Evolutionary conservation across 805 yeast species (phyloP).

Genomic region (Blastobotrys peoriensis): DNA sequence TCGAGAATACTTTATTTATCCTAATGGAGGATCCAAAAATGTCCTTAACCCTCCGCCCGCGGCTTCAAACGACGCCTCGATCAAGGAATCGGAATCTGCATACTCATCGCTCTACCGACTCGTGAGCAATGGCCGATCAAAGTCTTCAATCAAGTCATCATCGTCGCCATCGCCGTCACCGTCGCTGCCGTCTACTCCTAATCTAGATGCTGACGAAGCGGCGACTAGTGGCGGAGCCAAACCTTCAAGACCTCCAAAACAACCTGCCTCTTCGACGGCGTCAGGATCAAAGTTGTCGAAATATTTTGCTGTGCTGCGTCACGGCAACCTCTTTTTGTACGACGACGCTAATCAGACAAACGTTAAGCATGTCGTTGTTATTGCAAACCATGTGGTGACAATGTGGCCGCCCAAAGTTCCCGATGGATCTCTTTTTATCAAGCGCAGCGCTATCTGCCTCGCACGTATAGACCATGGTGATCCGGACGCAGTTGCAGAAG

Average conservation of each 20-base stretch:
- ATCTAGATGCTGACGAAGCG: not conserved
- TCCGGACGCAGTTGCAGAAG: constrained; percentile 20
- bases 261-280: constrained; percentile 11
- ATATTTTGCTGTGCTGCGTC: constrained; percentile 52
- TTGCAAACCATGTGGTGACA: constrained; percentile 62
- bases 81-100: constrained; percentile 45
- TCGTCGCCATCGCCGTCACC: not conserved
- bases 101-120: constrained; percentile 56
- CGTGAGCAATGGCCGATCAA: constrained; percentile 35
- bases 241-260: not conserved
- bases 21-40: constrained; percentile 35
- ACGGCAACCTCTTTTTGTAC: constrained; percentile 84
- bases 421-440: constrained; percentile 78
- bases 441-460: constrained; percentile 71
- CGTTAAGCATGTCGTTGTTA: constrained; percentile 71
- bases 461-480: constrained; percentile 39
- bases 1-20: constrained; percentile 57
- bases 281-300: constrained; percentile 52
- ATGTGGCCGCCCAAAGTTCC: constrained; percentile 77
- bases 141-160: not conserved
- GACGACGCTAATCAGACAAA: constrained; percentile 59
- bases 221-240: too few species aligned
- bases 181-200: constrained; percentile 1
- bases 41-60: constrained; percentile 18
- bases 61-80: constrained; percentile 27